Evolutionary conservation across 768 basidiomycete genomes (phyloP), one percentile per base, ranked within the genome.

Genomic region (Agrocybe pediades): DNA sequence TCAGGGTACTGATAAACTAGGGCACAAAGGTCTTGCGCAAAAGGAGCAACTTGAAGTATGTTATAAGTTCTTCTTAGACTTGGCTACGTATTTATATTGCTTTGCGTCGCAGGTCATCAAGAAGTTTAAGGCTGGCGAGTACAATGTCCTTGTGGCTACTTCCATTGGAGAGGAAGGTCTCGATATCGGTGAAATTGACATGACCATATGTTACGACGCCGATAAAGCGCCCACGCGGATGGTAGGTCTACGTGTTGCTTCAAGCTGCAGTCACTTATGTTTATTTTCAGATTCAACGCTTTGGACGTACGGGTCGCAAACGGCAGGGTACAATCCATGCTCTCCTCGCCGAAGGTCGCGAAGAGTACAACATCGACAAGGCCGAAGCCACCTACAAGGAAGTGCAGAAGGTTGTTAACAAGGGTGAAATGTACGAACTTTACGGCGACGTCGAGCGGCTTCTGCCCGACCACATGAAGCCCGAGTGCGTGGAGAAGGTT

Each of bases 121-220:
- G 54, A 83, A 84, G 57, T 98, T 99, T 76, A 95, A 95, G 67
- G 74, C 72, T 3, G 94, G 93, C 9, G 86, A 86, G 54, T 93
- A 83, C 68, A 99, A 99, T 61, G 86, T 97, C 30, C 75, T 99
- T 9, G 96, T 99, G 7, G 90, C 95, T 1, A 98, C 97, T 4
- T 96, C 90, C 3, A 93, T 99, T 50, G 97, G 97, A 19, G 97
- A 99, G 71, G 97, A 99, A 70, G 97, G 97, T 53, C 78, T 99
- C 16, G 97, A 99, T 68, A 99, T 99, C 51, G 97, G 97, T 26
- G 95, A 97, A 67, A 88, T 99, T 15, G 97, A 99, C 67, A 77
- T 95, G 65, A 96, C 98, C 51, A 76, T 98, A 44, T 98, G 95
- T 64, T 99, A 98, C 68, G 97, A 99, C 60, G 87, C 95, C 21